Conservation (phyloP, 208 protist genomes). For the Crithidia fasciculata region DNA sequence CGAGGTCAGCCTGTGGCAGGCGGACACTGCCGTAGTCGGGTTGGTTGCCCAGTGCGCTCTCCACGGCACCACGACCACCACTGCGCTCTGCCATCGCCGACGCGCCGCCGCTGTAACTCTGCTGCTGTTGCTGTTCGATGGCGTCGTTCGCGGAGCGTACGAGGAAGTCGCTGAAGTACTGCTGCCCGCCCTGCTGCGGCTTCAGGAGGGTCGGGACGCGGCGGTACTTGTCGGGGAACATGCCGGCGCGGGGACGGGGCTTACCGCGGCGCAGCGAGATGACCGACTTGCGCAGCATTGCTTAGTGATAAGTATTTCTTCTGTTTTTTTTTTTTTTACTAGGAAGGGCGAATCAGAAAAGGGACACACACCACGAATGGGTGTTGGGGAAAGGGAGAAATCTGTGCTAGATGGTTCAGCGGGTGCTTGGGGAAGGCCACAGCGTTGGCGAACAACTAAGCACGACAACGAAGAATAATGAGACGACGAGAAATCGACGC, state of each 20-base stretch:
- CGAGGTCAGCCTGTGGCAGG: conserved; percentile 74
- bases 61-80: neutral
- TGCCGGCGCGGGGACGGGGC: conserved; percentile 75
- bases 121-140: conserved; percentile 19
- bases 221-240: conserved; percentile 89
- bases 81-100: neutral
- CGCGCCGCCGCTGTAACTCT: neutral
- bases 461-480: too few species aligned
- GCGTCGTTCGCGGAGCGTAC: conserved; percentile 76
- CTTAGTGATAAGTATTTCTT: neutral
- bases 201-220: conserved; percentile 79
- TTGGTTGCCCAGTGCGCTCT: neutral
- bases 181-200: conserved; percentile 87
- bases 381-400: too few species aligned
- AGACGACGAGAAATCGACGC: too few species aligned
- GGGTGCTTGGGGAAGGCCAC: too few species aligned
- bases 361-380: neutral
- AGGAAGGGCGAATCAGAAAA: conserved; percentile 4
- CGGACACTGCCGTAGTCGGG: neutral
- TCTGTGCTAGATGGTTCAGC: too few species aligned
- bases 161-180: conserved; percentile 83
- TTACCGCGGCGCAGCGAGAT: conserved; percentile 81
- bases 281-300: conserved; percentile 31
- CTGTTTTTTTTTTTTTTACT: too few species aligned
- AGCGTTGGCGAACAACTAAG: too few species aligned